Evolutionary conservation across 306 rosid genomes (phyloP), one percentile per base, ranked within the genome.

Genomic region (Sindora glabra): DNA sequence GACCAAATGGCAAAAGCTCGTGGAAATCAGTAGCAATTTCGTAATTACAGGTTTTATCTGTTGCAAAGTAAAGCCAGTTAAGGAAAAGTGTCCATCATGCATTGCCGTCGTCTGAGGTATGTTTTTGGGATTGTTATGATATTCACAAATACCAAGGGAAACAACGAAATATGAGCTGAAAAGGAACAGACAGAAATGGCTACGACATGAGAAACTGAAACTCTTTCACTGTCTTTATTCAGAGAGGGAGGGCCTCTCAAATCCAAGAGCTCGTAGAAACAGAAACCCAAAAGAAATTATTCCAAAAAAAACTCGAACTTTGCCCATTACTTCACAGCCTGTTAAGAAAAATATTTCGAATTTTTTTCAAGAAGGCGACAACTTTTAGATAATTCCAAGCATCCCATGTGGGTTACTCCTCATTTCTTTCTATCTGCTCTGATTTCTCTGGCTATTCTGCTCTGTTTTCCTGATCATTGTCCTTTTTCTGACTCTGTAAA

Each of bases 251-350:
- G 24, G 50, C 37, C 32, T 32, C 55, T 25, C 11, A 68, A 65
- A 47, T 63, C 64, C 61, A 38, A 65, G n/a, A 72, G 53, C 63
- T 59, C 5, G 46, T 46, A 58, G 33, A 18, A 47, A 62, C 50
- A 62, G 25, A 66, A 69, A 42, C 58, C 39, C 73, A 32, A 60
- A 48, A 70, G 66, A 71, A 76, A 73, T 77, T 77, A 77, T 60
- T n/a, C n/a, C n/a, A n/a, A n/a, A n/a, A n/a, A 56, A 44, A 54
- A 70, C 70, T 53, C 50, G 54, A 67, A 25, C 37, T 39, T 6
- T 76, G 89, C 85, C 94, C 89, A 84, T 80, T 65, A 67, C 89
- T 48, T 16, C 85, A 84, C 97, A 90, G 88, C 85, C 94, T 86
- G 95, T 81, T 57, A 58, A 40, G 41, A 54, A 29, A 41, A 55